These are phyloP conservation scores for Trichoderma erinaceum DNA, from an alignment of 495 filamentous ascomycete genomes.

Conservation along the genomic window DNA sequence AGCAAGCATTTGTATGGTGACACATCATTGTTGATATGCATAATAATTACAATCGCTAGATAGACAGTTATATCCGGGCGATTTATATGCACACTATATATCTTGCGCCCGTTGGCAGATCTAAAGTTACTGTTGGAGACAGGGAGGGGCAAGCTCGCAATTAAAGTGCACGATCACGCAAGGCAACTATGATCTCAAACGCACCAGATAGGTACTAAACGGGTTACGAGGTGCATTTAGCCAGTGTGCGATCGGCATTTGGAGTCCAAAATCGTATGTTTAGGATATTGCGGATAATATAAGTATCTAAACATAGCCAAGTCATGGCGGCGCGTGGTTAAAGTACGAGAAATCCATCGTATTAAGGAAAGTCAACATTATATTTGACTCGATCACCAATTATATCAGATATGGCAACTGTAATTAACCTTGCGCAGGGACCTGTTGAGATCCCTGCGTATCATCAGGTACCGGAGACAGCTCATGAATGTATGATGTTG, in stretches of 20 bases:
- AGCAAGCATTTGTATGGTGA: too few relatives aligned
- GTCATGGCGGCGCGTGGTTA: too few relatives aligned
- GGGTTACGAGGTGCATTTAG: neutral
- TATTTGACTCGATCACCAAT: neutral
- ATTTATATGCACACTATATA: neutral
- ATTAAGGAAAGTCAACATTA: neutral
- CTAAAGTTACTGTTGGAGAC: neutral
- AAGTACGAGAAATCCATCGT: neutral
- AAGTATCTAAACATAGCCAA: neutral
- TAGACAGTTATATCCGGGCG: neutral
- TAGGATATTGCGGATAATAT: neutral
- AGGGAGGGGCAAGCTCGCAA: neutral
- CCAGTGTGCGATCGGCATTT: neutral
- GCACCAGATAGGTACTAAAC: neutral
- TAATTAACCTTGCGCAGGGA: neutral
- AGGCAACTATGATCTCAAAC: neutral
- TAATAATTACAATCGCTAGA: too few relatives aligned
- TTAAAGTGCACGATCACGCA: neutral
- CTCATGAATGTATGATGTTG: conserved; percentile 29
- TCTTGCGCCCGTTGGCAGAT: neutral
- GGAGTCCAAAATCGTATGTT: neutral
- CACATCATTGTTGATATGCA: too few relatives aligned
- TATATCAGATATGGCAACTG: neutral
- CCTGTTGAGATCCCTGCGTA: conserved; percentile 27
- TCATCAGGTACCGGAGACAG: conserved; percentile 33